Percentiles rank a stretch among this genome's conserved stretches.
Conservation (phyloP, 805 yeast genomes). For the Jamesozyma piceae region DNA sequence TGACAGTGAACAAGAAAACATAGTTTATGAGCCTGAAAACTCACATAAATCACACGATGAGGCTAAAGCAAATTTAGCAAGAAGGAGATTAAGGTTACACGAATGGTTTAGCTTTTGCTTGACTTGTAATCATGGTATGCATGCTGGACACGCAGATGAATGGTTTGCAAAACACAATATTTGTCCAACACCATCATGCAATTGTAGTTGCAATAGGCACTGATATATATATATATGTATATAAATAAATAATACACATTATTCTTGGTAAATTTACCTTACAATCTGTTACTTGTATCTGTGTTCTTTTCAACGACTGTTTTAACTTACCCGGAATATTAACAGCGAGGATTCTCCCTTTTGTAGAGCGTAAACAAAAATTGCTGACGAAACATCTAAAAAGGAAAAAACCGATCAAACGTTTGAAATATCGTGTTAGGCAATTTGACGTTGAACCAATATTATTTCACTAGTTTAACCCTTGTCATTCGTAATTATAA, state of each 20-base stretch:
- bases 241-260: neutral
- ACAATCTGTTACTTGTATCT: too few species aligned
- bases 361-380: neutral
- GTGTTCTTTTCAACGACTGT: too few species aligned
- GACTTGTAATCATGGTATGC: constrained; percentile 88
- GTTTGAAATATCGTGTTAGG: neutral
- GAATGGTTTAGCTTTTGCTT: constrained; percentile 91
- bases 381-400: neutral
- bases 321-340: neutral
- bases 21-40: constrained; percentile 1
- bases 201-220: constrained; percentile 62
- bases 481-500: too few species aligned
- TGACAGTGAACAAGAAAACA: neutral
- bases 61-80: constrained; percentile 4
- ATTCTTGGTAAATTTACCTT: too few species aligned
- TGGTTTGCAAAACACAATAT: constrained; percentile 85
- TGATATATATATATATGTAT: neutral
- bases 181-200: constrained; percentile 93
- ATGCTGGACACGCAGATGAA: constrained; percentile 90
- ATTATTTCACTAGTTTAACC: constrained; percentile 22
- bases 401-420: neutral
- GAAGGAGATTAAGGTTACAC: constrained; percentile 34
- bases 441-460: neutral
- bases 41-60: constrained; percentile 5
- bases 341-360: neutral